Percentiles rank a stretch among this genome's conserved stretches.
phyloP scores from a whole-genome alignment of 768 basidiomycete species.

The Dacryopinax spathularia region DNA sequence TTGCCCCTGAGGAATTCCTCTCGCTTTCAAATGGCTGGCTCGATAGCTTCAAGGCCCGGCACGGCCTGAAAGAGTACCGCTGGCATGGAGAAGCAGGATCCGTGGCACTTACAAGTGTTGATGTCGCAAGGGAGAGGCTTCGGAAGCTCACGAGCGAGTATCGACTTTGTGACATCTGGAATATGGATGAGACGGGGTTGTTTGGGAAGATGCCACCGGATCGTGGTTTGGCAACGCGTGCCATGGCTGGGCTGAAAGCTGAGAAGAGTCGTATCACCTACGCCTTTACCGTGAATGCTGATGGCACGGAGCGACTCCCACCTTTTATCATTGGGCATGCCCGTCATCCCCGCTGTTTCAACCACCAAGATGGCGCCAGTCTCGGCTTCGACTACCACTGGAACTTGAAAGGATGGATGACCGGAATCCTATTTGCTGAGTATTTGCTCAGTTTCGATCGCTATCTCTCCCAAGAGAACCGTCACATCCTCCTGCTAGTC shows the following conservation, averaged over 20 bases:
- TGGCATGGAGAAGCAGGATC: slow-evolving; percentile 24
- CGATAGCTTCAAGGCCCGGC: not conserved
- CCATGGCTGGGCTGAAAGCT: not conserved
- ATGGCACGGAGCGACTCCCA: slow-evolving; percentile 23
- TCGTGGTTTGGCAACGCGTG: slow-evolving; percentile 8
- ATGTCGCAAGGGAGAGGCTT: slow-evolving; percentile 13
- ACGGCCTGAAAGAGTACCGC: not conserved
- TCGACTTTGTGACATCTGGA: not conserved
- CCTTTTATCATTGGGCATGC: slow-evolving; percentile 27
- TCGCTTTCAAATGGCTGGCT: slow-evolving; percentile 26
- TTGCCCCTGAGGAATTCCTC: slow-evolving; percentile 25
- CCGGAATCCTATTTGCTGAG: not conserved
- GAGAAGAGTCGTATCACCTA: not conserved
- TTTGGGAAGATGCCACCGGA: slow-evolving; percentile 19
- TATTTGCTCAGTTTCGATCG: not conserved
- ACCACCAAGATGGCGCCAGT: slow-evolving; percentile 14
- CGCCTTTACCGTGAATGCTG: slow-evolving; percentile 15
- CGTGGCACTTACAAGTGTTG: slow-evolving; percentile 16
- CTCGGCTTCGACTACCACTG: slow-evolving; percentile 26
- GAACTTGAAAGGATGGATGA: not conserved
- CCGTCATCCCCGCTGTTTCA: slow-evolving; percentile 22
- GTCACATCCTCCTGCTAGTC: slow-evolving; percentile 11
- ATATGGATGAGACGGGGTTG: slow-evolving; percentile 6
- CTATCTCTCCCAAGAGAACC: not conserved
- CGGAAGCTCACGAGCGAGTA: slow-evolving; percentile 9